Evolutionary conservation across 106 monocot genomes (phyloP), one percentile per base, ranked within the genome.

Genomic region (Alisma plantagoaquatica): DNA sequence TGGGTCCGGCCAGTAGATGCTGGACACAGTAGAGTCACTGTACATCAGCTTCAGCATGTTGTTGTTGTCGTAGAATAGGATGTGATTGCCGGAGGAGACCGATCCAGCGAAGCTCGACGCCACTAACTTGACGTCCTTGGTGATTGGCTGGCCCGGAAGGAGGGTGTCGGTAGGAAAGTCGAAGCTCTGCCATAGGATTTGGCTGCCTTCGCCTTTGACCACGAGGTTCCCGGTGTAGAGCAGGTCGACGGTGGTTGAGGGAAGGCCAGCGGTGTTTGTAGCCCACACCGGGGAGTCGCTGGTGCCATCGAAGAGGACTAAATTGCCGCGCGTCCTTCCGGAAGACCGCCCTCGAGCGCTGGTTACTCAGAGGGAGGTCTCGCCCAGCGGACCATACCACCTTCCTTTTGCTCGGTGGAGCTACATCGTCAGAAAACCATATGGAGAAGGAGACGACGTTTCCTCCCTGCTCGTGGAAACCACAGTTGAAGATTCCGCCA

Each of bases 381-480:
- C 61, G 68, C 46, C 68, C 77, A 18, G 77, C 77, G 1, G 73
- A 70, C 77, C 77, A 82, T 2, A 48, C 60, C 8, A 54, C 28
- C 18, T 67, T 63, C 5, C 60, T 58, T n/a, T n/a, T n/a, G n/a
- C n/a, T n/a, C n/a, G n/a, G n/a, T n/a, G n/a, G n/a, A n/a, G n/a
- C n/a, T 6, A 14, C 14, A 33, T 59, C 27, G 18, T 10, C 8
- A 0, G 78, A 72, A 69, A 69, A 73, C 78, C 78, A 78, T 62
- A 73, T 54, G 23, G 73, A 63, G 59, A 78, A 68, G 27, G 55
- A 29, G 54, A 51, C 73, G 21, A 69, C 78, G 41, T 78, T 78
- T 0, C 22, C 15, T 18, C 78, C 78, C 20, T 65, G 56, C 28
- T 56, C 50, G 45, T 78, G 42, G 64, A 78, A 78, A 3, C 78